Conservation (phyloP, 345 rosid species). For the Eucalyptus decipiens region DNA sequence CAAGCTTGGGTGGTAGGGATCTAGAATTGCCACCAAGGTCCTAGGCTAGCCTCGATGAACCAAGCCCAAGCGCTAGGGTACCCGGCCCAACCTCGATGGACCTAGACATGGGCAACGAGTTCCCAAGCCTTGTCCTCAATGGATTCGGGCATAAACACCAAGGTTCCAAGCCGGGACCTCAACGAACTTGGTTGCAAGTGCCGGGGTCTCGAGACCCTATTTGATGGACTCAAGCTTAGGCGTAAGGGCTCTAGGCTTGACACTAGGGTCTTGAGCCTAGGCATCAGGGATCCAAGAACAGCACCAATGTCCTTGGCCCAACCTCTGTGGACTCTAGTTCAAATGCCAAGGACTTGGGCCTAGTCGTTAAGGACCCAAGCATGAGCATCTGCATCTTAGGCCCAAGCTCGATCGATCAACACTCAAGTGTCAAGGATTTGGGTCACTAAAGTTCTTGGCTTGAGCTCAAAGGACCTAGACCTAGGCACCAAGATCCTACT, state of each 20-base stretch:
- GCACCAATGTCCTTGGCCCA: not conserved
- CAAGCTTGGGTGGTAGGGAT: not conserved
- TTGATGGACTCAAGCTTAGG: rapidly evolving
- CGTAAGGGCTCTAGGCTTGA: not conserved
- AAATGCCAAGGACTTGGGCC: rapidly evolving
- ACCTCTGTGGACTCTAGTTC: not conserved
- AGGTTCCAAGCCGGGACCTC: not conserved
- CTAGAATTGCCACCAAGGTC: not conserved
- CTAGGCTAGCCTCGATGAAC: not conserved
- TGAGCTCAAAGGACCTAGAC: not conserved
- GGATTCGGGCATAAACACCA: not conserved
- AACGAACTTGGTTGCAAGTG: rapidly evolving
- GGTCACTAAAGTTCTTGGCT: rapidly evolving
- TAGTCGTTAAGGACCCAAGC: not conserved
- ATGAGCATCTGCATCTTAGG: rapidly evolving
- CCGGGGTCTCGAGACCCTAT: rapidly evolving
- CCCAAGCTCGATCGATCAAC: not conserved
- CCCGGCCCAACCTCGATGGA: rapidly evolving
- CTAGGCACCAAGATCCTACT: not conserved
- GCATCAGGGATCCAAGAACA: not conserved
- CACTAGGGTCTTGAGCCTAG: not conserved
- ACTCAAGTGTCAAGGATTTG: not conserved
- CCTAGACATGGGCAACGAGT: not conserved
- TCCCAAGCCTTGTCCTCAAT: not conserved
- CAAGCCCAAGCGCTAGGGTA: not conserved